These are phyloP conservation scores for Trichoderma reesei DNA, from an alignment of 495 filamentous ascomycete genomes.

Conservation along the genomic window DNA sequence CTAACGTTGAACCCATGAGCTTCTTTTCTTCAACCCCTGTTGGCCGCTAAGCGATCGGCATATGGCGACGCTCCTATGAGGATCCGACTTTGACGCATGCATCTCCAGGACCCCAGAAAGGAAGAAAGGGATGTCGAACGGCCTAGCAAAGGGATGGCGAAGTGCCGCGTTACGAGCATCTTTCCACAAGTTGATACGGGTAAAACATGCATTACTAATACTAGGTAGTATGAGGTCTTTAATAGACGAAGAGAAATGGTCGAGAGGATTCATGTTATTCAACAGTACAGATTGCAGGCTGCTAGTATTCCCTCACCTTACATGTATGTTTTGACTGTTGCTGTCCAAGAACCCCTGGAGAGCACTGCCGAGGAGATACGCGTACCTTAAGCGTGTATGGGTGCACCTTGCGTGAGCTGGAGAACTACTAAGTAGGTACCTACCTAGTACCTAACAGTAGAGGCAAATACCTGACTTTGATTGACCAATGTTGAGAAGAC, in stretches of 20 bases:
- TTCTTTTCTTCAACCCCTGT: background rate
- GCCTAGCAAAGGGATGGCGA: background rate
- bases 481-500: no score
- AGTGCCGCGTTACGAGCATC: background rate
- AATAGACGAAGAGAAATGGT: no score
- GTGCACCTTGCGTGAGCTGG: no score
- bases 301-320: background rate
- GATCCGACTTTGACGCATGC: background rate
- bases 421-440: no score
- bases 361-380: constrained; percentile 2
- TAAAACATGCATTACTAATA: no score
- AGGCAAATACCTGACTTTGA: no score
- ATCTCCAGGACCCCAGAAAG: background rate
- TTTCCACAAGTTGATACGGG: background rate
- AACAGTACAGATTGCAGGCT: no score
- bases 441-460: no score
- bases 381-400: background rate
- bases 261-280: no score
- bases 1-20: background rate
- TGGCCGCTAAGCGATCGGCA: background rate
- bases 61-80: background rate
- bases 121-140: no score
- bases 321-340: background rate
- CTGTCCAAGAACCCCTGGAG: background rate
- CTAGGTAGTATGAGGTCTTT: no score